phyloP scores from a whole-genome alignment of 2,329 filamentous ascomycete genomes.

The Diaporthe vexans region DNA sequence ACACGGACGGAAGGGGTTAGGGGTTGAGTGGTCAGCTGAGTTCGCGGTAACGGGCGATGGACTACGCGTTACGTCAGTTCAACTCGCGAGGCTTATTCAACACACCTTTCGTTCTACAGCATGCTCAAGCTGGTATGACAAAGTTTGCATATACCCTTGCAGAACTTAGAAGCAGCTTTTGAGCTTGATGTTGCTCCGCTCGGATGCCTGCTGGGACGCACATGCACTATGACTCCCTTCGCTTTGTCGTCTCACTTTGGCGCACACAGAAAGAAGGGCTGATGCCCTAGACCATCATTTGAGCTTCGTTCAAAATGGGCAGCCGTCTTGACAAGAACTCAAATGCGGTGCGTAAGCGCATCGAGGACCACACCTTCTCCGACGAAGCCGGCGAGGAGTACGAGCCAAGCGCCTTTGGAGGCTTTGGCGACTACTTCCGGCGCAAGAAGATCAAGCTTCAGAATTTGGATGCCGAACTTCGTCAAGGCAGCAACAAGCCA shows the following conservation, averaged over 20 bases:
- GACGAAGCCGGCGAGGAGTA: slow-evolving; percentile 94
- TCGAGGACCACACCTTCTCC: slow-evolving; percentile 78
- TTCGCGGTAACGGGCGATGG: slow-evolving; percentile 16
- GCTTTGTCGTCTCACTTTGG: slow-evolving; percentile 21
- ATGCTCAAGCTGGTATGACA: slow-evolving; percentile 15
- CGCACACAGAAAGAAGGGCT: slow-evolving; percentile 19
- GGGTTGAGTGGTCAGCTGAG: slow-evolving; percentile 25
- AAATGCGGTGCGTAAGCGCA: slow-evolving; percentile 72
- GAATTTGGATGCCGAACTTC: slow-evolving; percentile 88
- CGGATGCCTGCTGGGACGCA: neutral
- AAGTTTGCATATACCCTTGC: neutral
- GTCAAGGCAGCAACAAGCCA: slow-evolving; percentile 80
- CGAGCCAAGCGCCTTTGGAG: slow-evolving; percentile 86
- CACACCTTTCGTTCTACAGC: slow-evolving; percentile 13
- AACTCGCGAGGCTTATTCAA: neutral
- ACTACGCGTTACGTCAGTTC: slow-evolving; percentile 25
- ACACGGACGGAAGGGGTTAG: neutral
- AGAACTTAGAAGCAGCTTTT: slow-evolving; percentile 7
- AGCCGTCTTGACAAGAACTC: slow-evolving; percentile 74
- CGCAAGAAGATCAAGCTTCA: slow-evolving; percentile 98
- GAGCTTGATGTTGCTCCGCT: neutral
- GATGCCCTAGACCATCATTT: slow-evolving; percentile 40
- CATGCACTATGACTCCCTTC: slow-evolving; percentile 34
- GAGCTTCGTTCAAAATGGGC: slow-evolving; percentile 62
- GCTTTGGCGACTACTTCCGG: slow-evolving; percentile 91